Evolutionary conservation across 805 yeast species (phyloP).

Genomic region (Wickerhamomyces canadensis): DNA sequence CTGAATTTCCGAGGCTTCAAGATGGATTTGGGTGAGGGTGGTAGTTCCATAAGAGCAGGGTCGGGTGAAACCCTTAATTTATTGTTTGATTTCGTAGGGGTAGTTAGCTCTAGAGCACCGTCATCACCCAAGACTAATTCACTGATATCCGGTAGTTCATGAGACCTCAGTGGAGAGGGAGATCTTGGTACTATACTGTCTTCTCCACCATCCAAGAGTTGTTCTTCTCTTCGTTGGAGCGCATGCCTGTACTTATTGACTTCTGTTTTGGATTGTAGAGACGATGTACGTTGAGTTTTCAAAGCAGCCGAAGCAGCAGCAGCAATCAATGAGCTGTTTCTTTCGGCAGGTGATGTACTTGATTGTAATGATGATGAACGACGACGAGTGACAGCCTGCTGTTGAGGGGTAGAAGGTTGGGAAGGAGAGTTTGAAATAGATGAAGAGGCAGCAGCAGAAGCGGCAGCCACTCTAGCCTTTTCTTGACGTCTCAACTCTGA

Average conservation of each 20-base stretch:
- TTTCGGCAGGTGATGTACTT: neutral
- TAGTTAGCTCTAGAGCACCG: neutral
- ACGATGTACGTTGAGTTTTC: constrained; percentile 15
- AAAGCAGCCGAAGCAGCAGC: constrained; percentile 22
- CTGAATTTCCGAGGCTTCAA: neutral
- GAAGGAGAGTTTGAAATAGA: constrained; percentile 7
- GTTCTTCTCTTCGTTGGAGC: neutral
- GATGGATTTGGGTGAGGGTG: neutral
- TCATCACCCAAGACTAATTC: too few species aligned
- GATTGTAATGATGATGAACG: constrained; percentile 12
- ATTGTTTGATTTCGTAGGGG: too few species aligned
- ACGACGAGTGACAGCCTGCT: constrained; percentile 5
- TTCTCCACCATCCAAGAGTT: neutral
- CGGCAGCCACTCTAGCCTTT: constrained; percentile 9
- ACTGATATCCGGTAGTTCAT: too few species aligned
- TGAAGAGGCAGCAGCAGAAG: constrained; percentile 2
- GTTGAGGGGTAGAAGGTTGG: constrained; percentile 7
- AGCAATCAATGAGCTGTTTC: constrained; percentile 6
- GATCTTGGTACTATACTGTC: constrained; percentile 6
- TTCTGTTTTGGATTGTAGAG: constrained; percentile 13
- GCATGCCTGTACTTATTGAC: neutral
- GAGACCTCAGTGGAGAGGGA: constrained; percentile 4
- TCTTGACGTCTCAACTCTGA: constrained; percentile 22
- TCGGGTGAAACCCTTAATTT: neutral
- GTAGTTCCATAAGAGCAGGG: too few species aligned